Conservation (phyloP, 495 filamentous ascomycete species). For the Tuber melanosporum region DNA sequence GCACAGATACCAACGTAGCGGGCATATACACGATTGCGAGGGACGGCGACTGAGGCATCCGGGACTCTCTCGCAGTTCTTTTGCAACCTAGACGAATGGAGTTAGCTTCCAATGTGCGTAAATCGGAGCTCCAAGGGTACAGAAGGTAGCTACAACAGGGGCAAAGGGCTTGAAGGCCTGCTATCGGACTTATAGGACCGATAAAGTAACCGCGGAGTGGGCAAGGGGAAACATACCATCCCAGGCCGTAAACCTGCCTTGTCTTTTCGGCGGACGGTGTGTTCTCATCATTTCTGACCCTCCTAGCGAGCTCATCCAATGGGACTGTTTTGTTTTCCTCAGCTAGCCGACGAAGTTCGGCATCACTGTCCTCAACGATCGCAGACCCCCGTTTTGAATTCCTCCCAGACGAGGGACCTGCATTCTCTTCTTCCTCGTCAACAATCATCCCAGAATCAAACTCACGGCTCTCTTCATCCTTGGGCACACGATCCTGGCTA, state of each 20-base stretch:
- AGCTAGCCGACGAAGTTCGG: conserved; percentile 82
- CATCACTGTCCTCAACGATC: conserved; percentile 50
- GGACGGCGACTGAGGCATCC: conserved; percentile 57
- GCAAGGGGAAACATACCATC: conserved; percentile 61
- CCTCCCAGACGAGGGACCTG: conserved; percentile 24
- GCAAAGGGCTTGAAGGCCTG: neutral
- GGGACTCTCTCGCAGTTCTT: conserved; percentile 70
- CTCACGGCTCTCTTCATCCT: conserved; percentile 32
- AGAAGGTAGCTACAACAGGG: neutral
- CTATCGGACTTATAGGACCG: neutral
- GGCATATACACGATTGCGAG: conserved; percentile 84
- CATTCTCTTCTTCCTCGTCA: conserved; percentile 51
- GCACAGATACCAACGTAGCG: conserved; percentile 86
- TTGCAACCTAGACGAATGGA: conserved; percentile 59
- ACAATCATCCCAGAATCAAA: conserved; percentile 34
- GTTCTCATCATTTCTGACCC: conserved; percentile 62
- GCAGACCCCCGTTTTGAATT: conserved; percentile 35
- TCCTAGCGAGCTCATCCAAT: conserved; percentile 78
- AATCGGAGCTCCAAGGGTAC: neutral
- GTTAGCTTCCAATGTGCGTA: conserved; percentile 24
- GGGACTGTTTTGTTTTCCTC: conserved; percentile 64
- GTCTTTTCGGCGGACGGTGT: conserved; percentile 79
- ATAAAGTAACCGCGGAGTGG: neutral
- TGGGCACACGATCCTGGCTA: conserved; percentile 30
- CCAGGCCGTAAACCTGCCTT: conserved; percentile 95